Evolutionary conservation across 768 basidiomycete species (phyloP).

Genomic region (Termitomyces sp.): DNA sequence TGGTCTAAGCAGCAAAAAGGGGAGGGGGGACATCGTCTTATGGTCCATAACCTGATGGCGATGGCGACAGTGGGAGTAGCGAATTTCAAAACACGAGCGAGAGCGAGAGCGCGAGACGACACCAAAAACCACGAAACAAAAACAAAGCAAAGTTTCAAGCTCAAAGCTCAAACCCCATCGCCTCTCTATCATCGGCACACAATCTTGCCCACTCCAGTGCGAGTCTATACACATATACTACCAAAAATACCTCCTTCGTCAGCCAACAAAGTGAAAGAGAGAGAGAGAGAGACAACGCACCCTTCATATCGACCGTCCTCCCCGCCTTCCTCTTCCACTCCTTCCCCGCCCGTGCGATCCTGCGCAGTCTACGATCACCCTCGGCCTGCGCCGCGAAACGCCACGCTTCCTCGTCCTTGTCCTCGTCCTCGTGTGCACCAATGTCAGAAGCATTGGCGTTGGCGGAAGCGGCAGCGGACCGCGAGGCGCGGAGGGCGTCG

Average conservation of each 20-base stretch:
- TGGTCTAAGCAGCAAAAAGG: neutral
- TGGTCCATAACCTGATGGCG: neutral
- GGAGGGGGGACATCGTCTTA: neutral
- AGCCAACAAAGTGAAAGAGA: neutral
- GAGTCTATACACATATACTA: constrained; percentile 83
- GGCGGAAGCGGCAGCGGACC: neutral
- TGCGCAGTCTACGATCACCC: constrained; percentile 65
- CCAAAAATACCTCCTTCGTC: neutral
- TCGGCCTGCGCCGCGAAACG: constrained; percentile 24
- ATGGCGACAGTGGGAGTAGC: neutral
- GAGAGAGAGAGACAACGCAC: constrained; percentile 33
- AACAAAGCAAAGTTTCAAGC: constrained; percentile 6
- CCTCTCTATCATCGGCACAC: constrained; percentile 77
- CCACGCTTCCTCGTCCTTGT: neutral
- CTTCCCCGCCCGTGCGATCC: constrained; percentile 89
- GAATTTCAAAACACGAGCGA: neutral
- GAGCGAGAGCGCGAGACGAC: neutral
- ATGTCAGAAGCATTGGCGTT: neutral
- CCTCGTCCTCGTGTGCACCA: neutral
- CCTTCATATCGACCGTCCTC: constrained; percentile 87
- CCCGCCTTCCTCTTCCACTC: constrained; percentile 87
- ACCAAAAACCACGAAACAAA: neutral
- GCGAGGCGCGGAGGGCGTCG: constrained; percentile 23
- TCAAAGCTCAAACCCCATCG: constrained; percentile 39
- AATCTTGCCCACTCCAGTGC: constrained; percentile 87